A percentile compares a stretch with the other conserved stretches of the same genome.
Evolutionary conservation across 1,139 yeast species (phyloP).

Genomic region (Candida smagusa): DNA sequence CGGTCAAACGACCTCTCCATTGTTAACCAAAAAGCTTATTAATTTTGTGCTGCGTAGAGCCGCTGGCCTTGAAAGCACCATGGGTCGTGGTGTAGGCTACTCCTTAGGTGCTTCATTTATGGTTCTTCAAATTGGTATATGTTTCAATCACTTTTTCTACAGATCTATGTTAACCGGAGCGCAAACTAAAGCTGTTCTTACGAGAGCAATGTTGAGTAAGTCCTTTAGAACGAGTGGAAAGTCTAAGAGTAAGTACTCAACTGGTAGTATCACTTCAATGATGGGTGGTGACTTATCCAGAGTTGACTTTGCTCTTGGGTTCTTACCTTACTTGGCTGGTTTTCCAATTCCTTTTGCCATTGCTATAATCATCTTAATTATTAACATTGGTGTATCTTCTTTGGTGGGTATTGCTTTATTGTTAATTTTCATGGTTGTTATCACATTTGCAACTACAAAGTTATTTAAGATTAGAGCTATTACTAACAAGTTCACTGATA

Average conservation of each 20-base stretch:
- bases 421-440: slow-evolving; percentile 33
- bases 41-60: slow-evolving; percentile 35
- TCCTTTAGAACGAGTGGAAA: slow-evolving; percentile 27
- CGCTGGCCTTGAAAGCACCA: slow-evolving; percentile 15
- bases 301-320: slow-evolving; percentile 70
- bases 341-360: slow-evolving; percentile 59
- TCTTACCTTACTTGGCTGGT: slow-evolving; percentile 64
- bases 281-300: slow-evolving; percentile 79
- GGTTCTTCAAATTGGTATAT: slow-evolving; percentile 35
- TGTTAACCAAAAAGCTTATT: slow-evolving; percentile 43
- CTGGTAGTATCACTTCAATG: slow-evolving; percentile 42
- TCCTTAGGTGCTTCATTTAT: slow-evolving; percentile 23
- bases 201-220: slow-evolving; percentile 31
- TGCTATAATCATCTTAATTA: slow-evolving; percentile 60
- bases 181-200: slow-evolving; percentile 31
- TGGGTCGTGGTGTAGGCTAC: slow-evolving; percentile 33
- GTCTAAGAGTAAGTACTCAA: slow-evolving; percentile 26
- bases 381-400: slow-evolving; percentile 71
- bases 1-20: slow-evolving; percentile 17
- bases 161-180: slow-evolving; percentile 48
- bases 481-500: slow-evolving; percentile 53
- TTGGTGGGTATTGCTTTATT: slow-evolving; percentile 56
- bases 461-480: slow-evolving; percentile 41
- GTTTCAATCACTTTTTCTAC: slow-evolving; percentile 61
- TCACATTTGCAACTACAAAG: slow-evolving; percentile 38